Evolutionary conservation across 2,329 filamentous ascomycete species (phyloP).

Genomic region (Arthrobotrys sinensis): DNA sequence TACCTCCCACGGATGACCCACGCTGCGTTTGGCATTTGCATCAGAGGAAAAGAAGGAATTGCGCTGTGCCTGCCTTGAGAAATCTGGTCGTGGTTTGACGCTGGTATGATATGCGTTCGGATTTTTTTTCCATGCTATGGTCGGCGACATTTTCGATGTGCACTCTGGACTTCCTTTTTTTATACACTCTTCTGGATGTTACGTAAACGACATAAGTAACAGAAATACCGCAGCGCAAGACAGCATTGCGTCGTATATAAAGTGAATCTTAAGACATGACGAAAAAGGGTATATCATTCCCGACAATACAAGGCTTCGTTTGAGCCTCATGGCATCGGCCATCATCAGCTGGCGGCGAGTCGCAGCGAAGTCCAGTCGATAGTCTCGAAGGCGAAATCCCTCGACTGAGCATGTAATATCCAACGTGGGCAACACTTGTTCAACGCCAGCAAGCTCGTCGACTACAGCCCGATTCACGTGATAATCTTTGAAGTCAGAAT

Average conservation of each 20-base stretch:
- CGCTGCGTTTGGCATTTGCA: neutral
- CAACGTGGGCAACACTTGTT: too few species aligned
- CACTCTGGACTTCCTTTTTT: conserved; percentile 36
- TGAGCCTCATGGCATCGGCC: conserved; percentile 1
- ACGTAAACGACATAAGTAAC: conserved; percentile 12
- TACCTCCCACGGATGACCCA: neutral
- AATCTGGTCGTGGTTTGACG: conserved; percentile 2
- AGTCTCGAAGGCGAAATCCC: too few species aligned
- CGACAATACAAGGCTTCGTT: neutral
- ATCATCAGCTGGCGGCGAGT: too few species aligned
- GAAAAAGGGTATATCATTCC: neutral
- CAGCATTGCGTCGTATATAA: neutral
- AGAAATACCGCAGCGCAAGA: neutral
- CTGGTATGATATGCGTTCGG: conserved; percentile 11
- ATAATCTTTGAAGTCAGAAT: neutral
- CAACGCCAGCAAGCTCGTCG: too few species aligned
- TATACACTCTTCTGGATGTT: neutral
- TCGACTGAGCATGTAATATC: too few species aligned
- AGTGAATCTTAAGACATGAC: neutral
- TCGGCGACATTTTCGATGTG: conserved; percentile 39
- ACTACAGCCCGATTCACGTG: neutral
- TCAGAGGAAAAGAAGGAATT: neutral
- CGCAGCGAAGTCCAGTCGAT: too few species aligned
- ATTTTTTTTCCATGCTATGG: conserved; percentile 6
- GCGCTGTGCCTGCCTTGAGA: conserved; percentile 11